A percentile compares a stretch with the other conserved stretches of the same genome.
Conservation (phyloP, 495 filamentous ascomycete genomes). For the Glutinoglossum americanum region DNA sequence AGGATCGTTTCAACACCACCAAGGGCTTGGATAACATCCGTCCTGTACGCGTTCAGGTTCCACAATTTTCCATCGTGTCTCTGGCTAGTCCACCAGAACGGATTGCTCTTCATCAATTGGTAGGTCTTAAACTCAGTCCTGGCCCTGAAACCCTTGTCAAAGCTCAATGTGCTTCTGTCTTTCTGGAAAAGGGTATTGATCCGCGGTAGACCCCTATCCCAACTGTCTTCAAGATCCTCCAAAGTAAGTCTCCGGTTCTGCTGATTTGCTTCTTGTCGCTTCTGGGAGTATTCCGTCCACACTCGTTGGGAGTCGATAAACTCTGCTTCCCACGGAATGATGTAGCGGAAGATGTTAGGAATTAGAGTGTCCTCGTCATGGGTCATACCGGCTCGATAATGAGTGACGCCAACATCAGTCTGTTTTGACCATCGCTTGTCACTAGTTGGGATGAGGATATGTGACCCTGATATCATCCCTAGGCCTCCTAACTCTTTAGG, state of each 20-base stretch:
- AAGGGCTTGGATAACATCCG: constrained; percentile 94
- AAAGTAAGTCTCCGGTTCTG: constrained; percentile 89
- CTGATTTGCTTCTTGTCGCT: constrained; percentile 89
- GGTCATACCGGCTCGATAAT: constrained; percentile 96
- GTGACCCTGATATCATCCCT: constrained; percentile 97
- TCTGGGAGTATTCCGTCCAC: constrained; percentile 98
- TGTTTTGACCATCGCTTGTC: constrained; percentile 98
- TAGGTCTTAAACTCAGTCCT: constrained; percentile 96
- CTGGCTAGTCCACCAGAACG: constrained; percentile 99
- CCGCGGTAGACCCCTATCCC: constrained; percentile 93
- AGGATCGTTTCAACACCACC: constrained; percentile 99
- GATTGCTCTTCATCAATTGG: constrained; percentile 98
- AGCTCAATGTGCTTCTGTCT: constrained; percentile 88
- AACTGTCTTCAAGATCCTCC: constrained; percentile 96
- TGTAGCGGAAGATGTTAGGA: constrained; percentile 98
- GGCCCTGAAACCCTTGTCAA: constrained; percentile 96
- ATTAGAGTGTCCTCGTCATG: constrained; percentile 97
- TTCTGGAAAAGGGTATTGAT: constrained; percentile 99
- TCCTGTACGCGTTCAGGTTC: constrained; percentile 96
- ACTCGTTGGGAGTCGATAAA: constrained; percentile 98
- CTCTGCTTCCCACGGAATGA: constrained; percentile 97
- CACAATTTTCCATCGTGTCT: constrained; percentile 95
- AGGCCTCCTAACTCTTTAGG: constrained; percentile 95
- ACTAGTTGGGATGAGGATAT: constrained; percentile 93
- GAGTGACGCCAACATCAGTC: constrained; percentile 90